Conservation (phyloP, 805 yeast species). For the Ogataea methylovora region DNA sequence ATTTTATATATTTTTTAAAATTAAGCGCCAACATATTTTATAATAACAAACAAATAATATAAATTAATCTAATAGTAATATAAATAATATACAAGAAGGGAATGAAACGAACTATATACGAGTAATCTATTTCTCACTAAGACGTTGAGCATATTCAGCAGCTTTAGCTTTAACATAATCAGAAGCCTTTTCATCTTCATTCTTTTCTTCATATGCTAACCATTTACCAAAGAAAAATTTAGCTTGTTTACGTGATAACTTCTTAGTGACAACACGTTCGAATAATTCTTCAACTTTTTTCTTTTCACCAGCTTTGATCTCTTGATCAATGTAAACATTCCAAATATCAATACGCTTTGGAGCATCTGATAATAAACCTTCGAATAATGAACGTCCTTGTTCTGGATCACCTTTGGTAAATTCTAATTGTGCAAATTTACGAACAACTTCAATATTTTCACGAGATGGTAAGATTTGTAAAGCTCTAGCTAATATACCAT, state of each 20-base stretch:
- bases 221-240: constrained; percentile 92
- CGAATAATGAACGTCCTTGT: constrained; percentile 90
- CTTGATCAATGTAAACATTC: constrained; percentile 94
- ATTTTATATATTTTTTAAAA: not conserved
- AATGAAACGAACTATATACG: not conserved
- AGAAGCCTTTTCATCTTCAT: constrained; percentile 58
- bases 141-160: constrained; percentile 46
- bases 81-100: not conserved
- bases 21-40: not conserved
- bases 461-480: constrained; percentile 64
- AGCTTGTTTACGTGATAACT: constrained; percentile 81
- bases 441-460: constrained; percentile 70
- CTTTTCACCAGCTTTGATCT: constrained; percentile 64
- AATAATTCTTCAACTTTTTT: constrained; percentile 68
- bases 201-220: constrained; percentile 70
- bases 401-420: constrained; percentile 84
- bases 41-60: not conserved
- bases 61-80: no score
- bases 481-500: constrained; percentile 66
- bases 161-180: constrained; percentile 91
- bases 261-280: constrained; percentile 66
- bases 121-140: constrained; percentile 10
- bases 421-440: constrained; percentile 85
- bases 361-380: constrained; percentile 82
- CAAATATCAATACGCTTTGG: constrained; percentile 90